Evolutionary conservation across 495 filamentous ascomycete species (phyloP), one percentile per base, ranked within the genome.

Genomic region (Tuber calosporum): DNA sequence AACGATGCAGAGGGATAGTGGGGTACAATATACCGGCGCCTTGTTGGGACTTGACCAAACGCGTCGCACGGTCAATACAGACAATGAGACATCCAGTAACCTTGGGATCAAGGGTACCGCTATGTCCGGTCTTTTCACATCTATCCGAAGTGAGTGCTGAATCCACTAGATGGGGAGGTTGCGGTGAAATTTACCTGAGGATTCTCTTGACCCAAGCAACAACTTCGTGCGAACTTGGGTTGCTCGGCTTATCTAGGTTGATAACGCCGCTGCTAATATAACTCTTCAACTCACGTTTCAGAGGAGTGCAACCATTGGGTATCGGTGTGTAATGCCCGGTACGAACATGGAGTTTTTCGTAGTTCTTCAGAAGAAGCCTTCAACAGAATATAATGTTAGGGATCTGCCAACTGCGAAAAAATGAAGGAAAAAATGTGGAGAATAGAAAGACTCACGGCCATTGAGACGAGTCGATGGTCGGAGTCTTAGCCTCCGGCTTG

Each of bases 181-280:
- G 30, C 53, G 53, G 53, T 34, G 26, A 34, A 62, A 62, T 34
- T 15, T 19, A 96, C 92, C 92, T 90, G 67, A 99, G 86, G 77
- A 98, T 97, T 72, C 93, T 89, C 89, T 99, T 99, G 74, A 97
- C 90, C 96, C 95, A 99, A 71, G 95, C 93, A 79, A 99, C 95
- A 62, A 98, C 96, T 84, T 99, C 95, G 86, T 99, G 95, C 80
- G 92, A 95, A 72, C 93, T 97, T 30, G 95, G 95, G 86, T 99
- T 99, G 22, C 93, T 93, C 43, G 95, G 95, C 84, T 99, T 99
- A 87, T 98, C 95, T 70, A 96, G 89, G 84, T 98, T 98, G 85
- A 99, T 97, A 40, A 98, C 95, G 83, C 95, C 95, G 75, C 92
- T 95, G 83, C 90, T 92, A 79, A 99, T 90, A 83, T 97, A 99